Evolutionary conservation across 306 rosid species (phyloP), one percentile per base, ranked within the genome.

Genomic region (Cucurbita maxima): DNA sequence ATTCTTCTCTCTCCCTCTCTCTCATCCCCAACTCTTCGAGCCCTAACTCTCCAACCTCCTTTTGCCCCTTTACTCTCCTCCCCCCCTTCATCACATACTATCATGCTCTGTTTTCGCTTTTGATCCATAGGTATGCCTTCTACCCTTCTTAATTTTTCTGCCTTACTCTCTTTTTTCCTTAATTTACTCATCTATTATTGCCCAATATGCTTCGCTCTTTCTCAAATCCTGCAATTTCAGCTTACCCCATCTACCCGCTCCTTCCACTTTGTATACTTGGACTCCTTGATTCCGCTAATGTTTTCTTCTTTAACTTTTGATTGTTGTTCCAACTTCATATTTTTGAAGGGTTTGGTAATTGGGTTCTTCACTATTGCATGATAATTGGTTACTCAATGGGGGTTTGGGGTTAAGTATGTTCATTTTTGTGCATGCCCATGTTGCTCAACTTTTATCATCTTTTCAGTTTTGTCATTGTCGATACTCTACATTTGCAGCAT

Each of bases 61-160:
- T 71, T 53, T 73, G 36, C 37, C 34, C 13, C 78, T 72, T 1
- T 10, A 71, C 83, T 84, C 81, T 19, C 66, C 63, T 66, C 81
- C 45, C 18, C 18, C 79, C 70, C n/a, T 30, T 79, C 79, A 76
- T 85, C 87, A 76, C 77, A 58, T 76, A 61, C 83, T 61, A 72
- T 50, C 76, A 68, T 40, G 59, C 69, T 72, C 70, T 77, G 3
- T 83, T 6, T 60, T 76, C 80, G 75, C 78, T 7, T 79, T 83
- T 88, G 89, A 90, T 90, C 96, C 87, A 73, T 74, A 77, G 7
- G 19, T 73, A 40, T 55, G 77, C 59, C 77, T 88, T 85, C 89
- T 83, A 83, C 75, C 86, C 88, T 77, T 80, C 77, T 76, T 45
- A 75, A 87, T 88, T 80, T 75, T 34, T 56, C 51, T 76, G 73